Percentiles rank a stretch among this genome's conserved stretches.
Evolutionary conservation across 2,329 filamentous ascomycete species (phyloP).

Genomic region (Allantophomopsis lycopodina): DNA sequence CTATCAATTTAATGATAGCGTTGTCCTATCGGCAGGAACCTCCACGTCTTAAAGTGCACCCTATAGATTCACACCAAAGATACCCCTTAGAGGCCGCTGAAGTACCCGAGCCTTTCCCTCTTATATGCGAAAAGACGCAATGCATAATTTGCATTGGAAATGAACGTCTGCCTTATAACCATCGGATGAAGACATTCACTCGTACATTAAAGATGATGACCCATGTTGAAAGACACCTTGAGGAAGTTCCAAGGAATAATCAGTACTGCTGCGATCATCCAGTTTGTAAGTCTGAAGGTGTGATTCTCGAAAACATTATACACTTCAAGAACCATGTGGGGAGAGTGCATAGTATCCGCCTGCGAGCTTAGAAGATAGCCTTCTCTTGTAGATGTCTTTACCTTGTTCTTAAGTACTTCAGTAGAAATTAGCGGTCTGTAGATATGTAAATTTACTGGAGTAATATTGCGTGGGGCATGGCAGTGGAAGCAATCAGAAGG

Average conservation of each 20-base stretch:
- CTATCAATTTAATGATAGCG: conserved; percentile 2
- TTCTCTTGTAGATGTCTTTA: background rate
- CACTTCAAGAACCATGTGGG: conserved; percentile 6
- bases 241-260: background rate
- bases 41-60: background rate
- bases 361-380: background rate
- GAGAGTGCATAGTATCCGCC: conserved; percentile 3
- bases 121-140: conserved; percentile 1
- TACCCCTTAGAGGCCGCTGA: background rate
- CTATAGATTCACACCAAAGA: background rate
- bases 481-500: too few species aligned
- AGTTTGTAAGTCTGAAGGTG: background rate
- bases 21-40: conserved; percentile 1
- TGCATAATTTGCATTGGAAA: conserved; percentile 3
- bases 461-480: too few species aligned
- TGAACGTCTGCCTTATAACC: conserved; percentile 1
- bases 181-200: conserved; percentile 3
- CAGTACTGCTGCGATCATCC: background rate
- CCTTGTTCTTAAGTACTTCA: background rate
- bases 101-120: background rate
- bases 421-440: background rate
- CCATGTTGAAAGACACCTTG: conserved; percentile 1
- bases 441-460: too few species aligned
- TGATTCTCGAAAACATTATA: conserved; percentile 2
- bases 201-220: conserved; percentile 1